phyloP scores from a whole-genome alignment of 805 yeast genomes.

The Schizosaccharomyces japonicus region DNA sequence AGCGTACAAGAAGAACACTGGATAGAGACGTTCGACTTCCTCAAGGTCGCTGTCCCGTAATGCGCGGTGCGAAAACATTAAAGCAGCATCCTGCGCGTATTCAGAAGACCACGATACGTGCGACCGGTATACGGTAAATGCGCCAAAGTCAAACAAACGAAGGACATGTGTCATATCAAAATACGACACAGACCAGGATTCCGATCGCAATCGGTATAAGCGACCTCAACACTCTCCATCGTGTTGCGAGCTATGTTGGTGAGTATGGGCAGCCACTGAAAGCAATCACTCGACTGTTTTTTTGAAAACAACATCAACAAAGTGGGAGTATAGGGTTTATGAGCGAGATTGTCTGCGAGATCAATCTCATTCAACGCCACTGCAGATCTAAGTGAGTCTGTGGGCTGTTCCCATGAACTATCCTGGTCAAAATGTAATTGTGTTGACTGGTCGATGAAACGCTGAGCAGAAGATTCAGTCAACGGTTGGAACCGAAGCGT shows the following conservation, averaged over 20 bases:
- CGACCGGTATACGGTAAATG: background rate
- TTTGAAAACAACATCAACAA: background rate
- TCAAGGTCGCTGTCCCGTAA: background rate
- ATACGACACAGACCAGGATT: background rate
- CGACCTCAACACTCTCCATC: background rate
- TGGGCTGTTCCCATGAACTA: too few relatives aligned
- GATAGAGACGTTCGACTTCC: background rate
- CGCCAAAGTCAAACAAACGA: background rate
- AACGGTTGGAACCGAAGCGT: too few relatives aligned
- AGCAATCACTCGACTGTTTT: background rate
- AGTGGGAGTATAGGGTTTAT: background rate
- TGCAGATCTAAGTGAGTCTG: too few relatives aligned
- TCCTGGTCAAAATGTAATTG: too few relatives aligned
- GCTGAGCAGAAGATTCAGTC: too few relatives aligned
- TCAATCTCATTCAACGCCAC: too few relatives aligned
- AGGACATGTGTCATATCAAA: background rate
- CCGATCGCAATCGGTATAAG: background rate
- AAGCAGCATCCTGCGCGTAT: background rate
- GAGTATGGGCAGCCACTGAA: background rate
- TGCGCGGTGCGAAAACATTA: background rate
- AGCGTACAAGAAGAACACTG: constrained; percentile 16
- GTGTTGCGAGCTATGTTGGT: background rate
- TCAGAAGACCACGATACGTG: background rate
- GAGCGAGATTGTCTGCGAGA: too few relatives aligned
- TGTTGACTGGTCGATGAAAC: too few relatives aligned